A percentile compares a stretch with the other conserved stretches of the same genome.
Conservation (phyloP, 2,329 filamentous ascomycete genomes). For the Juglanconis oblonga region DNA sequence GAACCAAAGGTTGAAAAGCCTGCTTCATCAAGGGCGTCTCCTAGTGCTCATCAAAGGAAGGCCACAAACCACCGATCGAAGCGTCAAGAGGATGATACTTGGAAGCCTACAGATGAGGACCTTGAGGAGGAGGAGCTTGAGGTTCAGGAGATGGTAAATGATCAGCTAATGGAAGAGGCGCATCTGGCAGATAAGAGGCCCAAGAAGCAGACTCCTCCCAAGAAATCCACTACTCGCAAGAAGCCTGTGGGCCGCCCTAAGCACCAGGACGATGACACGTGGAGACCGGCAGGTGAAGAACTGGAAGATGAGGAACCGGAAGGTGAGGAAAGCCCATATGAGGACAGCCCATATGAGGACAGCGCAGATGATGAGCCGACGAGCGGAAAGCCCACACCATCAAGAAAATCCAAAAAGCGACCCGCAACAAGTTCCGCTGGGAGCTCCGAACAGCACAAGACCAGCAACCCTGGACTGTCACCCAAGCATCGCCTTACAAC, state of each 20-base stretch:
- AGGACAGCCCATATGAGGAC: background rate
- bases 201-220: background rate
- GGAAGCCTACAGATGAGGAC: slow-evolving; percentile 17
- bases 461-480: slow-evolving; percentile 2
- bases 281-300: slow-evolving; percentile 5
- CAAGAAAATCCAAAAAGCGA: slow-evolving; percentile 9
- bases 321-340: slow-evolving; percentile 2
- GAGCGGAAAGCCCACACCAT: background rate
- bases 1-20: background rate
- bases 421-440: slow-evolving; percentile 14
- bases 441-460: slow-evolving; percentile 3
- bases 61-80: background rate
- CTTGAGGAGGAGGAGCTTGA: slow-evolving; percentile 17
- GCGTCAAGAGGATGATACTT: slow-evolving; percentile 9
- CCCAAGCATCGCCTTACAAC: slow-evolving; percentile 14
- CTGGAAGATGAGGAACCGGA: slow-evolving; percentile 3
- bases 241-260: background rate
- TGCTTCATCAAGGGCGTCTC: background rate
- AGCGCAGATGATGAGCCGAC: background rate
- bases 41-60: slow-evolving; percentile 7
- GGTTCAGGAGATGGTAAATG: slow-evolving; percentile 16
- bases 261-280: slow-evolving; percentile 9
- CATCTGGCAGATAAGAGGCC: background rate
- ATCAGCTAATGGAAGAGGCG: slow-evolving; percentile 4
- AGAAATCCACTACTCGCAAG: slow-evolving; percentile 1